Conservation (phyloP, 106 monocot species). For the Iris macrosiphon region DNA sequence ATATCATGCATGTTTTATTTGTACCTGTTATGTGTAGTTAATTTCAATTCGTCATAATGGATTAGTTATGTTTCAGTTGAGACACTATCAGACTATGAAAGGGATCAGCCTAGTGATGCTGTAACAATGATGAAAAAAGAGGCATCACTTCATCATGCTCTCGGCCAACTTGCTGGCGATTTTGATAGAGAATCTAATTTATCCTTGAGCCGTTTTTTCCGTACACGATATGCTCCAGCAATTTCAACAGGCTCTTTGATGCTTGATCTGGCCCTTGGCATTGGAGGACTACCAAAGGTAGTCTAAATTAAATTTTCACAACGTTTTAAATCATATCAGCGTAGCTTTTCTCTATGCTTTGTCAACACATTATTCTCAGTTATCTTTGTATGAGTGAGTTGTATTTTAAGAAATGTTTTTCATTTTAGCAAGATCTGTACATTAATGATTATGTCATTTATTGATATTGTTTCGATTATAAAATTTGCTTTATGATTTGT, state of each 20-base stretch:
- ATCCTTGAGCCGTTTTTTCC: slow-evolving; percentile 53
- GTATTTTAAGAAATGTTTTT: too few species aligned
- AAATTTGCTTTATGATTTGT: too few species aligned
- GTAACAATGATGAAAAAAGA: slow-evolving; percentile 35
- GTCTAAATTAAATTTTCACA: slow-evolving; percentile 7
- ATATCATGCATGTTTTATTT: too few species aligned
- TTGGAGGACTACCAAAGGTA: slow-evolving; percentile 93
- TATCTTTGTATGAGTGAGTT: too few species aligned
- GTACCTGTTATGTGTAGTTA: not conserved
- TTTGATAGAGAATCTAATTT: slow-evolving; percentile 82
- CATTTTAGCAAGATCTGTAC: too few species aligned
- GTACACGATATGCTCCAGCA: slow-evolving; percentile 36
- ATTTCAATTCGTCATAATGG: not conserved
- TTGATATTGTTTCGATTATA: too few species aligned
- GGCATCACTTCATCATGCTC: slow-evolving; percentile 51
- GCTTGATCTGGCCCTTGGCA: slow-evolving; percentile 82
- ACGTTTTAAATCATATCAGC: too few species aligned
- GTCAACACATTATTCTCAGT: too few species aligned
- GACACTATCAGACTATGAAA: slow-evolving; percentile 47
- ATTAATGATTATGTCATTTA: too few species aligned
- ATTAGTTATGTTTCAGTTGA: slow-evolving; percentile 32
- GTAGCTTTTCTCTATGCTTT: too few species aligned
- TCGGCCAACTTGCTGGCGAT: slow-evolving; percentile 65
- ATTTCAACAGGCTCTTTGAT: slow-evolving; percentile 83
- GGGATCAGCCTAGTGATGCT: slow-evolving; percentile 47